Evolutionary conservation across 1,139 yeast genomes (phyloP), one percentile per base, ranked within the genome.

Genomic region (Debaryomyces udenii): DNA sequence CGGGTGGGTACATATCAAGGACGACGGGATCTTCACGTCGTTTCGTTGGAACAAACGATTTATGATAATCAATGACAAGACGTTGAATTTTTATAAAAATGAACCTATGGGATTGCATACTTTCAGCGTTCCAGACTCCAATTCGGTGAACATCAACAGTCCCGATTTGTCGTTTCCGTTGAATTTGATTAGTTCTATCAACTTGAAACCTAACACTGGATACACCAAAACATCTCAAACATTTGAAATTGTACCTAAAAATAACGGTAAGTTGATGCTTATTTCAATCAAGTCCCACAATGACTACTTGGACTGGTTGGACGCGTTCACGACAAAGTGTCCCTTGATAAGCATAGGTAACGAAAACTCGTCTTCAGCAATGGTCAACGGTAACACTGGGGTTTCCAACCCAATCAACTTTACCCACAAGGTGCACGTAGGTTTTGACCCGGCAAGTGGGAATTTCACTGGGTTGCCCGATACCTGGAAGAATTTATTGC

Each of bases 1-100:
- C 16, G 97, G 98, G 0, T 91, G 96, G 96, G 91, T 88, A 18
- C 87, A 88, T 42, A 83, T 89, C 42, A 90, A 89, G 61, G 98
- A 91, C 54, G 98, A 91, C 53, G 96, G 96, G 16, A 64, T 87
- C 27, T 73, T 74, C 55, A 78, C 88, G 48, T 80, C 90, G 10
- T 89, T 91, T 61, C 72, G 96, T 52, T 93, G 98, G 98, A 90
- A 91, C 46, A 90, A 90, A 59, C 78, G 95, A 52, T 91, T 74
- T 60, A 71, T 91, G 68, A 83, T 87, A 9, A 70, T 93, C 39
- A 80, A 80, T 52, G 96, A 90, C 50, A 77, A 84, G 42, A 79
- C 83, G 30, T 68, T 93, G 45, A 86, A 84, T 46, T 80, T 93
- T 50, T 86, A 83, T 66, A 89, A 87, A 56, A 76, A 70, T 42